Evolutionary conservation across 2,329 filamentous ascomycete genomes (phyloP).

Genomic region (Setomelanomma holmii): DNA sequence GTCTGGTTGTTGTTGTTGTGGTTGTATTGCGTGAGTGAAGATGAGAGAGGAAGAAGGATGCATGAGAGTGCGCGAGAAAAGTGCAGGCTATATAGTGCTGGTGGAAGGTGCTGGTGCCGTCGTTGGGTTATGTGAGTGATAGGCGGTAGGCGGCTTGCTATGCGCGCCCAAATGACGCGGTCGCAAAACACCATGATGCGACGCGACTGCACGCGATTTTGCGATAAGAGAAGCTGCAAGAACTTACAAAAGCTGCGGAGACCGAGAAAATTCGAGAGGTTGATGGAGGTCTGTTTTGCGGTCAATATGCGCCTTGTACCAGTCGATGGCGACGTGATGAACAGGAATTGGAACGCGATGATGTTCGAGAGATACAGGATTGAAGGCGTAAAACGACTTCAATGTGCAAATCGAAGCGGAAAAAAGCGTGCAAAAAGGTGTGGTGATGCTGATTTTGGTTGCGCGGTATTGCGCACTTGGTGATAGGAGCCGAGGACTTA

Average conservation of each 20-base stretch:
- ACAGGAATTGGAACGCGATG: constrained; percentile 40
- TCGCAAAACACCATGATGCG: constrained; percentile 42
- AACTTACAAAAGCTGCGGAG: constrained; percentile 37
- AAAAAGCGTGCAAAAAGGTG: constrained; percentile 43
- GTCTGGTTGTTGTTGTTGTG: constrained; percentile 4
- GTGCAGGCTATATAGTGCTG: constrained; percentile 5
- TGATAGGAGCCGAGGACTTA: constrained; percentile 41
- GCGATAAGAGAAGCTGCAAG: constrained; percentile 26
- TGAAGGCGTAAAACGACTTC: constrained; percentile 31
- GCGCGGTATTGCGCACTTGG: constrained; percentile 17
- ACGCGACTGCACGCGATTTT: constrained; percentile 38
- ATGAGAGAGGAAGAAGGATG: background rate
- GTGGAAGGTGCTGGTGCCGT: constrained; percentile 9
- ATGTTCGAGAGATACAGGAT: constrained; percentile 35
- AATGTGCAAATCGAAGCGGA: constrained; percentile 36
- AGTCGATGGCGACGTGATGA: constrained; percentile 34
- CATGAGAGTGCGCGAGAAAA: constrained; percentile 2
- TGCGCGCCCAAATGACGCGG: constrained; percentile 33
- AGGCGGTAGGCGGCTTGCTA: constrained; percentile 21
- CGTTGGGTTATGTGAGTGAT: constrained; percentile 22
- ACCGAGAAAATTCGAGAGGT: constrained; percentile 24
- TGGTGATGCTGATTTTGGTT: constrained; percentile 35
- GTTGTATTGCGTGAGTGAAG: background rate
- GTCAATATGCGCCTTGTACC: constrained; percentile 37
- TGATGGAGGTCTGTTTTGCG: constrained; percentile 37